Conservation (phyloP, 805 yeast species). For the fission yeast (Schizosaccharomyces pombe) region DNA sequence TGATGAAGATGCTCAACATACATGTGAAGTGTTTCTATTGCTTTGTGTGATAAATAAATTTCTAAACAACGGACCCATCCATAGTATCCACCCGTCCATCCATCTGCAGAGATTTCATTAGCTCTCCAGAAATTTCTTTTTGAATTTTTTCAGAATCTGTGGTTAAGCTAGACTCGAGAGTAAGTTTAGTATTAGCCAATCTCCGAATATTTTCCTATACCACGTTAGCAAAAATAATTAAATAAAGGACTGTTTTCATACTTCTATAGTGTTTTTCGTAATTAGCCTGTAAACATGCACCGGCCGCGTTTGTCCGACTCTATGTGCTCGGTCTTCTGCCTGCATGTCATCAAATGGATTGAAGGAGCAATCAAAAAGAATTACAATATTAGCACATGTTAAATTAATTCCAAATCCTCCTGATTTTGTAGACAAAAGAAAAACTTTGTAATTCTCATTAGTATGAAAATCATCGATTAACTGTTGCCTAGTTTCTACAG, state of each 20-base stretch:
- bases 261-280: constrained; percentile 59
- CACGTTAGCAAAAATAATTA: not conserved
- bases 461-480: constrained; percentile 74
- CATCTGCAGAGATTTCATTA: too few species aligned
- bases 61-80: too few species aligned
- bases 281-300: constrained; percentile 62
- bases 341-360: constrained; percentile 97
- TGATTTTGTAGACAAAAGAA: constrained; percentile 78
- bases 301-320: constrained; percentile 80
- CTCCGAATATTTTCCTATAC: not conserved
- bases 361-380: constrained; percentile 80
- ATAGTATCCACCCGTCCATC: too few species aligned
- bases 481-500: constrained; percentile 81
- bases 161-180: not conserved
- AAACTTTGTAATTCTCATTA: constrained; percentile 60
- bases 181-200: not conserved
- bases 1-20: too few species aligned
- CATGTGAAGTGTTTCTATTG: too few species aligned
- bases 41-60: too few species aligned
- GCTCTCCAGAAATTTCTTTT: not conserved
- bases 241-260: not conserved
- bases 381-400: constrained; percentile 81
- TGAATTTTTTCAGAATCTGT: not conserved
- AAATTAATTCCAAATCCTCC: constrained; percentile 97
- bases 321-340: constrained; percentile 95